Conservation (phyloP, 106 monocot species). For the Dendrobium chrysotoxum region DNA sequence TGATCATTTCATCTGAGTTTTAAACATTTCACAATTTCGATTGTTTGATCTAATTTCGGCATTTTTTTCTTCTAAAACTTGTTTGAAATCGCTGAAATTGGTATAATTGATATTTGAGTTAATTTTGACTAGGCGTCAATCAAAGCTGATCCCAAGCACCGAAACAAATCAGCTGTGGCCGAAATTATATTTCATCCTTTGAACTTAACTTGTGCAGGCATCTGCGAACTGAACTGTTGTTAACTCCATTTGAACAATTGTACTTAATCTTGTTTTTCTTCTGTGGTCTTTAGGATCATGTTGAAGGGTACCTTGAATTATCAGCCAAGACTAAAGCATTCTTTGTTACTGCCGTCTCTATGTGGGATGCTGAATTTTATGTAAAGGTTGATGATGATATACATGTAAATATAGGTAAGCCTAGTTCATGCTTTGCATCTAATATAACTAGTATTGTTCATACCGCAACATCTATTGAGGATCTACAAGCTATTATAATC, state of each 20-base stretch:
- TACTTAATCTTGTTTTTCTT: neutral
- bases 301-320: slow-evolving; percentile 95
- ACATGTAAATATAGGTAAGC: slow-evolving; percentile 93
- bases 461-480: neutral
- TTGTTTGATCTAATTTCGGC: too few relatives aligned
- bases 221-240: neutral
- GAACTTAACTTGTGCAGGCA: neutral
- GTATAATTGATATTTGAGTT: neutral
- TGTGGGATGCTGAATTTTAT: slow-evolving; percentile 98
- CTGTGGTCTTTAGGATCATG: slow-evolving; percentile 63
- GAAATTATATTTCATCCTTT: neutral
- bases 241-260: neutral
- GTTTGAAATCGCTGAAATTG: neutral
- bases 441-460: neutral
- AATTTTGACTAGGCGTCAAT: neutral
- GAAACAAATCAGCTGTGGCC: neutral
- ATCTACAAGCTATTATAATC: neutral
- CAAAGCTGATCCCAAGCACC: too few relatives aligned
- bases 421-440: neutral
- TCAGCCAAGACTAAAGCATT: slow-evolving; percentile 91
- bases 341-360: slow-evolving; percentile 79
- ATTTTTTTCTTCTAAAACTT: too few relatives aligned
- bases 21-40: too few relatives aligned
- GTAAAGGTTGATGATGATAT: slow-evolving; percentile 97
- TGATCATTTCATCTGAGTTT: too few relatives aligned